phyloP scores from a whole-genome alignment of 2,329 filamentous ascomycete genomes.

The Trichoderma breve region DNA sequence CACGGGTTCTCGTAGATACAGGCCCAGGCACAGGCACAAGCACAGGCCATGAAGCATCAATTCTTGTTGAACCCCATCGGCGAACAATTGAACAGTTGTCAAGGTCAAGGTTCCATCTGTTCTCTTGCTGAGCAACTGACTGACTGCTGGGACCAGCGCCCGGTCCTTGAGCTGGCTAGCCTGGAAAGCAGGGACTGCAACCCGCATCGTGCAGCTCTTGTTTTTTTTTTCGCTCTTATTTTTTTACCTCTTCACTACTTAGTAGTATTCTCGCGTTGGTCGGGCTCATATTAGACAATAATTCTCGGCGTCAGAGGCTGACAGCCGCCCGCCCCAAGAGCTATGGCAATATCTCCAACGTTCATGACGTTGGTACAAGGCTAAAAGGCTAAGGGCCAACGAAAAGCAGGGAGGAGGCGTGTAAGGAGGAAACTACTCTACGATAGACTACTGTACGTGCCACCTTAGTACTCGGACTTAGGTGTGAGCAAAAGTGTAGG shows the following conservation, averaged over 20 bases:
- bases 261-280: background rate
- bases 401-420: background rate
- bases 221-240: background rate
- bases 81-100: background rate
- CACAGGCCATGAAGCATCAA: background rate
- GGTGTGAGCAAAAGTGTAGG: background rate
- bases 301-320: background rate
- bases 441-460: background rate
- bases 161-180: background rate
- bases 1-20: background rate
- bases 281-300: background rate
- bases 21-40: background rate
- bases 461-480: too few relatives aligned
- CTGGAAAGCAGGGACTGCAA: background rate
- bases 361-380: background rate
- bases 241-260: background rate
- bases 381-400: background rate
- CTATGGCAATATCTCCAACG: background rate
- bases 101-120: background rate
- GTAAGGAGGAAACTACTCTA: background rate
- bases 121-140: background rate
- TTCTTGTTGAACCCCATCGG: background rate
- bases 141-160: background rate
- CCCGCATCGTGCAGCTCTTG: background rate
- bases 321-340: background rate